Evolutionary conservation across 2,329 filamentous ascomycete genomes (phyloP), one percentile per base, ranked within the genome.

Genomic region (Coniochaeta pulveracea): DNA sequence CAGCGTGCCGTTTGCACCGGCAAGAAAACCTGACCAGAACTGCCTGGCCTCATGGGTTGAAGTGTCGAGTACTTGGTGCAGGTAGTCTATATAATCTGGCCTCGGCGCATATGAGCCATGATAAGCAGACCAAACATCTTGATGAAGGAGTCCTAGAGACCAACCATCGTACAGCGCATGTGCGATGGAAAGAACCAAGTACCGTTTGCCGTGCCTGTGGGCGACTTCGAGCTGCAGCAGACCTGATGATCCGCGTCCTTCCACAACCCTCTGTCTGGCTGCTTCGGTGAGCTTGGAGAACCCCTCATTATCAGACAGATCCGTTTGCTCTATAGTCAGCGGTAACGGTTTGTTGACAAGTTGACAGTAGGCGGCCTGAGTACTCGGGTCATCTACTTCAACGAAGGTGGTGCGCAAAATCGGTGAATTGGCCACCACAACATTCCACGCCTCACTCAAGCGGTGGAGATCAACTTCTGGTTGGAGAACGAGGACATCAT

Each of bases 161-260:
- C 79, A 86, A 1, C 88, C 88, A 48, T 95, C 88, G 43, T 95
- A 95, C 14, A 94, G 64, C 2, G 86, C 85, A 54, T 95, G 88
- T 0, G 86, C 71, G 24, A 94, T 76, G 0, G 85, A 88, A 1
- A 95, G 51, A 4, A 78, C 47, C 2, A 78, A 40, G 35, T 66
- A 72, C 4, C 38, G 54, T 22, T 45, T 47, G 10, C 38, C 43
- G 3, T 39, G 55, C 1, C 52, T 48, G 5, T 38, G 46, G 3
- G 54, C 55, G 34, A 72, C 55, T 0, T 51, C 54, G 1, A 79
- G 45, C 34, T 74, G 70, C 6, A 78, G 53, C 3, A 79, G 45
- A 7, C 55, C 34, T 1, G 50, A 46, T 7, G 33, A 34, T 1
- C 58, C 68, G 45, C 51, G 33, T 16, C 55, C 44, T 24, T 45